Base-by-base conservation (phyloP, 2,329 filamentous ascomycete genomes). In the Colletotrichum sp. region DNA sequence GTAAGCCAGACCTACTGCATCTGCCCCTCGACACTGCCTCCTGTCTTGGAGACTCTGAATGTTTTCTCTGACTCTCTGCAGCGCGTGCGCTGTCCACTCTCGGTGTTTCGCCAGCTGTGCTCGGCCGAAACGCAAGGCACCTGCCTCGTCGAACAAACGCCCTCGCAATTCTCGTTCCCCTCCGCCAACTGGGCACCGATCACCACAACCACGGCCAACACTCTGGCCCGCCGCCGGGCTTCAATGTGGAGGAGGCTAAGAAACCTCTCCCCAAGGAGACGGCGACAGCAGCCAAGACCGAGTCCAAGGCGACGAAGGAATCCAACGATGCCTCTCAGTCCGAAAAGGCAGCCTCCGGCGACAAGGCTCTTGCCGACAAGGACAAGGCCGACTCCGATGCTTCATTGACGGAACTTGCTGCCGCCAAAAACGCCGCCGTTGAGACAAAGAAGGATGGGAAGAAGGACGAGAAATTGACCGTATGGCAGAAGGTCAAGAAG, bases 401-500 rank as follows among this genome's bases (percentile, higher is more conserved):
- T 14, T 85, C 84, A 18, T 84, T 95, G 79, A 88, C 88, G 18
- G 92, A 94, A 81, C 85, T 95, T 48, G 91, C 90, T 7, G 89
- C 89, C 12, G 88, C 90, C 77, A 95, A 94, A 85, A 89, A 93
- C 78, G 91, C 90, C 69, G 83, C 89, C 1, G 84, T 90, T 10
- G 89, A 91, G 72, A 92, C 92, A 81, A 90, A 91, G 78, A 92
- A 94, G 43, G 81, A 84, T 72, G 85, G 92, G 79, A 94, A 94
- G 84, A 93, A 94, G 76, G 90, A 93, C 80, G 95, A 96, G 88
- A 98, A 98, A 83, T 86, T 98, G 85, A 98, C 96, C 0, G 65
- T 98, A 2, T 94, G 92, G 85, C 95, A 98, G 84, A 98, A 96
- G 87, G 93, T 99, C 82, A 99, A 98, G 90, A 96, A 97, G 84